phyloP scores from a whole-genome alignment of 2,329 filamentous ascomycete genomes.

The Penicillium vulpinum region DNA sequence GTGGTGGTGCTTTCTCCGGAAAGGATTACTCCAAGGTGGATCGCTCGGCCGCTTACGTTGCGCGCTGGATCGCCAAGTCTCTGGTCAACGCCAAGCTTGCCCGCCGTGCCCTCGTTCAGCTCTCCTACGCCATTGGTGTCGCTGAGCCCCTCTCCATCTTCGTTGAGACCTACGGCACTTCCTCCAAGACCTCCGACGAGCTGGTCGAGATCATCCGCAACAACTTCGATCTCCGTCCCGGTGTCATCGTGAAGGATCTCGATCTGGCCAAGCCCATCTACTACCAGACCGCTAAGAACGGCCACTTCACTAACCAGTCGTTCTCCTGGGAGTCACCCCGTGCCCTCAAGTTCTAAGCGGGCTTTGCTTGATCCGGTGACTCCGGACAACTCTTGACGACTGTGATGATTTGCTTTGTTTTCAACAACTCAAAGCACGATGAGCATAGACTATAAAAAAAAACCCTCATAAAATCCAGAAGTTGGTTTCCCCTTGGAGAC shows the following conservation, averaged over 20 bases:
- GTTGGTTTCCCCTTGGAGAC: constrained; percentile 20
- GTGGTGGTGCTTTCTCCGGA: constrained; percentile 99
- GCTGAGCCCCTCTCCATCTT: constrained; percentile 97
- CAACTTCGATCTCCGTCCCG: constrained; percentile 97
- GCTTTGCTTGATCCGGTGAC: constrained; percentile 18
- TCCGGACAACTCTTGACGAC: constrained; percentile 39
- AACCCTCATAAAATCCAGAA: constrained; percentile 24
- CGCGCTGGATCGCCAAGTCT: constrained; percentile 98
- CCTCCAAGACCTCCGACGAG: constrained; percentile 82
- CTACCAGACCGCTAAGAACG: constrained; percentile 98
- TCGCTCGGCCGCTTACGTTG: constrained; percentile 94
- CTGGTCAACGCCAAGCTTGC: constrained; percentile 85
- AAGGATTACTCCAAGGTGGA: constrained; percentile 99
- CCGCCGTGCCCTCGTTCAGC: constrained; percentile 91
- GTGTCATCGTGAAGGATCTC: constrained; percentile 97
- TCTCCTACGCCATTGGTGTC: constrained; percentile 99
- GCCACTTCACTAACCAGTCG: constrained; percentile 97
- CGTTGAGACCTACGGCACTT: constrained; percentile 97
- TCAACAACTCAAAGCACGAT: constrained; percentile 52
- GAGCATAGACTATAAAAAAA: constrained; percentile 39
- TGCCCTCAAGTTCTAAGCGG: constrained; percentile 79
- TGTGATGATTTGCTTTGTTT: constrained; percentile 51
- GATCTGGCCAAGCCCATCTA: constrained; percentile 96
- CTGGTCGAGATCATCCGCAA: constrained; percentile 89
- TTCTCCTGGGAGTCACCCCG: constrained; percentile 99